Conservation (phyloP, 805 yeast species). For the Kurtzmaniella fragi region DNA sequence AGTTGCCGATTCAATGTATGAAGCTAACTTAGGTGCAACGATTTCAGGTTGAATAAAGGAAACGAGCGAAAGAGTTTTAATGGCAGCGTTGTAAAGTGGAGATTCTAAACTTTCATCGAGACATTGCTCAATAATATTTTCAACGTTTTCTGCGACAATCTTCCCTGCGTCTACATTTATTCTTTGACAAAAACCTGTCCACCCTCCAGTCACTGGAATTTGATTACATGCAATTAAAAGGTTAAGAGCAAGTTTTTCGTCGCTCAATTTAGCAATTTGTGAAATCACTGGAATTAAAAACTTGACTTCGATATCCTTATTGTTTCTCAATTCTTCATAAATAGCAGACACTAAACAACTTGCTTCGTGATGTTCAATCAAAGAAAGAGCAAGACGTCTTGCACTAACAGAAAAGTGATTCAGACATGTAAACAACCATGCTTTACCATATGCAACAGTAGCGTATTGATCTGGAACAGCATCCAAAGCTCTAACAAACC, state of each 20-base stretch:
- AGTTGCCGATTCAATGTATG: background rate
- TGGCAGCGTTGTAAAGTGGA: slow-evolving; percentile 48
- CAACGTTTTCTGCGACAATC: slow-evolving; percentile 33
- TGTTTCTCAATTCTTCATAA: slow-evolving; percentile 16
- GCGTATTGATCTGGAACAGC: slow-evolving; percentile 16
- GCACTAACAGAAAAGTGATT: no score
- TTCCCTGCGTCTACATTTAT: slow-evolving; percentile 55
- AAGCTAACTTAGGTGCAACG: slow-evolving; percentile 47
- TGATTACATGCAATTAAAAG: background rate
- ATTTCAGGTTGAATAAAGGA: slow-evolving; percentile 58
- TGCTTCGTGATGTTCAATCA: slow-evolving; percentile 25
- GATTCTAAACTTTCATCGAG: slow-evolving; percentile 21
- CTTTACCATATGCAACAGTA: slow-evolving; percentile 32
- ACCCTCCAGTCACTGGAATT: slow-evolving; percentile 43
- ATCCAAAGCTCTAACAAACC: slow-evolving; percentile 48
- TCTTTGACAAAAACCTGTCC: slow-evolving; percentile 73
- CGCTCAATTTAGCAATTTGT: slow-evolving; percentile 11
- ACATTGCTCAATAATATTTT: slow-evolving; percentile 15
- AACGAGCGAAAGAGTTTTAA: slow-evolving; percentile 42
- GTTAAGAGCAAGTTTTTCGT: slow-evolving; percentile 17
- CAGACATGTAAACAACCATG: slow-evolving; percentile 24
- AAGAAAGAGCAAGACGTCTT: slow-evolving; percentile 5
- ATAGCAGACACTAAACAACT: slow-evolving; percentile 40
- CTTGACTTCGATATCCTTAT: slow-evolving; percentile 12
- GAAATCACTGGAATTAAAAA: slow-evolving; percentile 20